A percentile compares a stretch with the other conserved stretches of the same genome.
These are phyloP conservation scores for Fusarium miscanthi DNA, from an alignment of 2,329 filamentous ascomycete genomes.

Conservation along the genomic window DNA sequence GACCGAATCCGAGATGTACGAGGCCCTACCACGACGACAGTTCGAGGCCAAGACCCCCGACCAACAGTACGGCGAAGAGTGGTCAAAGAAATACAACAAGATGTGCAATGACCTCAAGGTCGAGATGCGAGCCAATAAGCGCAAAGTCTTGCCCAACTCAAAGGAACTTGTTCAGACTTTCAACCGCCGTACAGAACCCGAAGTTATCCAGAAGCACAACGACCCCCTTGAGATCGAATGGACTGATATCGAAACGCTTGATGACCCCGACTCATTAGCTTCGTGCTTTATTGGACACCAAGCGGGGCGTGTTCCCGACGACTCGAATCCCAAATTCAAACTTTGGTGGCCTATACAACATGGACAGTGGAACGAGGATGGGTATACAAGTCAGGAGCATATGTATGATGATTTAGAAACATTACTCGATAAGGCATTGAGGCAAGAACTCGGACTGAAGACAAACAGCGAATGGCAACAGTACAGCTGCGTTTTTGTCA, in stretches of 20 bases:
- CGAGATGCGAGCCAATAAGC: conserved; percentile 93
- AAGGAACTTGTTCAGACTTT: conserved; percentile 96
- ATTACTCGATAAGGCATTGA: conserved; percentile 87
- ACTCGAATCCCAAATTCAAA: conserved; percentile 89
- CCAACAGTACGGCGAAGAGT: conserved; percentile 88
- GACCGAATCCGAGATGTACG: conserved; percentile 86
- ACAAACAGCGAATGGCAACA: conserved; percentile 85
- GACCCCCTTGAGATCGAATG: conserved; percentile 94
- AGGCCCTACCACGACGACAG: conserved; percentile 79
- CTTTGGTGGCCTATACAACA: conserved; percentile 91
- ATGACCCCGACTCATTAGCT: conserved; percentile 70
- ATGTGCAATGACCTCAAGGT: conserved; percentile 89
- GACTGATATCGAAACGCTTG: conserved; percentile 80
- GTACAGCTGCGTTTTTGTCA: conserved; percentile 96
- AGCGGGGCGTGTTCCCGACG: conserved; percentile 87
- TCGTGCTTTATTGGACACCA: conserved; percentile 82
- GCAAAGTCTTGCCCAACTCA: conserved; percentile 95
- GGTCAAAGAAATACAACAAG: conserved; percentile 77
- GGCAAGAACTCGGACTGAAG: conserved; percentile 82
- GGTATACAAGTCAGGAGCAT: conserved; percentile 83
- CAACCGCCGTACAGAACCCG: conserved; percentile 85
- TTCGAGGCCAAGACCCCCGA: conserved; percentile 72
- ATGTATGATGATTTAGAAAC: conserved; percentile 88
- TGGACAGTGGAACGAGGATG: conserved; percentile 90
- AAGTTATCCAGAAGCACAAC: conserved; percentile 93